Evolutionary conservation across 768 basidiomycete genomes (phyloP).

Genomic region (Tylopilus cervinicoccineus): DNA sequence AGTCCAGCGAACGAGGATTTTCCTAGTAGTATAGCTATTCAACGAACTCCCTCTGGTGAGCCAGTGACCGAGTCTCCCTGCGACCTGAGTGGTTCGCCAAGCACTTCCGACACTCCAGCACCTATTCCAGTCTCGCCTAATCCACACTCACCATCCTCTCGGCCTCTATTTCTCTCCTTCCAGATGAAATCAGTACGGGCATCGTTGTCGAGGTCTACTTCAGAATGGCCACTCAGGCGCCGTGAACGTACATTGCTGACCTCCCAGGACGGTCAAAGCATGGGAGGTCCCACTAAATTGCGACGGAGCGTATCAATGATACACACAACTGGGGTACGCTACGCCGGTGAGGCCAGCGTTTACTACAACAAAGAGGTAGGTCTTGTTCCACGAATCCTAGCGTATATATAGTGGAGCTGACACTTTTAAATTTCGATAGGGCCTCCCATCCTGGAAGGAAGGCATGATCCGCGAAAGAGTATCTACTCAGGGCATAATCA

Average conservation of each 20-base stretch:
- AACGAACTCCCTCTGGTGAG: constrained; percentile 3
- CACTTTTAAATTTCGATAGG: constrained; percentile 24
- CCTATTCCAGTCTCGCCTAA: not conserved
- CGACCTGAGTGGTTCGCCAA: not conserved
- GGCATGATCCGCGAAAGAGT: constrained; percentile 92
- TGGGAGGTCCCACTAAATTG: constrained; percentile 19
- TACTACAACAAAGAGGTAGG: constrained; percentile 52
- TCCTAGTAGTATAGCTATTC: not conserved
- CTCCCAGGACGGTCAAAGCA: constrained; percentile 15
- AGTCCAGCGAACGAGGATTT: constrained; percentile 5
- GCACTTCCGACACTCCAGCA: not conserved
- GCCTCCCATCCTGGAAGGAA: constrained; percentile 37
- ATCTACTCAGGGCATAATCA: constrained; percentile 75
- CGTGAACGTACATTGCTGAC: not conserved
- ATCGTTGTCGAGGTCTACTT: constrained; percentile 13
- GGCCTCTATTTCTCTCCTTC: constrained; percentile 11
- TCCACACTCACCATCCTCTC: constrained; percentile 10
- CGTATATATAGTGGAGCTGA: not conserved
- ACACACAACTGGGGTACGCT: constrained; percentile 18
- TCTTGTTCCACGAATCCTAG: not conserved
- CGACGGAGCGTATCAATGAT: constrained; percentile 12
- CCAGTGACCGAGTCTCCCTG: not conserved
- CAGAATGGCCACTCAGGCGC: constrained; percentile 9
- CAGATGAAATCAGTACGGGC: constrained; percentile 13
- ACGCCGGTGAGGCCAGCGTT: constrained; percentile 60